Evolutionary conservation across 2,329 filamentous ascomycete genomes (phyloP).

Genomic region (Neodidymelliopsis sp.): DNA sequence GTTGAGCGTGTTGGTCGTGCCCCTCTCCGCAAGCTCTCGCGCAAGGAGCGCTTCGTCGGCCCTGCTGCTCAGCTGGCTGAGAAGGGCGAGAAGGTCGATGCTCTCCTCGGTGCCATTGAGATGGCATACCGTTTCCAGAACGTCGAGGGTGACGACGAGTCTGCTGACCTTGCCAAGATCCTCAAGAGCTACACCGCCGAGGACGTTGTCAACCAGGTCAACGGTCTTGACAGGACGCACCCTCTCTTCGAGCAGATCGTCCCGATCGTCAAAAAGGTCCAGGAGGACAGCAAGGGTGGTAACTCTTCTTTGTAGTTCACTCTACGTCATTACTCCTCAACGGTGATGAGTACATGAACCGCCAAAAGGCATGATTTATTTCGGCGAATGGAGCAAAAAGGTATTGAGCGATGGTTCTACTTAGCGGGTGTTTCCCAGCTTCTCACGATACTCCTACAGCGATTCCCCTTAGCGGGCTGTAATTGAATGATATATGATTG

Average conservation of each 20-base stretch:
- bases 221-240: conserved; percentile 78
- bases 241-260: conserved; percentile 80
- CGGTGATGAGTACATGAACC: neutral
- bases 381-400: conserved; percentile 19
- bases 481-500: conserved; percentile 17
- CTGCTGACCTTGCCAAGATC: conserved; percentile 81
- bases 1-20: conserved; percentile 96
- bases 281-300: conserved; percentile 49
- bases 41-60: conserved; percentile 95
- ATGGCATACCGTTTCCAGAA: conserved; percentile 96
- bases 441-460: conserved; percentile 19
- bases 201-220: conserved; percentile 80
- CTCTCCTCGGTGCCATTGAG: conserved; percentile 83
- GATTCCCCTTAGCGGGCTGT: conserved; percentile 14
- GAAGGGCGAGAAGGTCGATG: conserved; percentile 73
- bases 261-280: conserved; percentile 82
- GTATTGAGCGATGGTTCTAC: conserved; percentile 18
- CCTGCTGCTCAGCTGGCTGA: conserved; percentile 90
- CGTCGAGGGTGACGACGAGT: conserved; percentile 90
- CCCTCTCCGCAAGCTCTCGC: conserved; percentile 89
- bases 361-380: conserved; percentile 14
- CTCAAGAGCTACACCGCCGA: conserved; percentile 77
- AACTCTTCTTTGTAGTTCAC: conserved; percentile 16
- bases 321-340: neutral
- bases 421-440: conserved; percentile 20